A percentile compares a stretch with the other conserved stretches of the same genome.
phyloP scores from a whole-genome alignment of 2,329 filamentous ascomycete species.

The Meredithiella fracta region DNA sequence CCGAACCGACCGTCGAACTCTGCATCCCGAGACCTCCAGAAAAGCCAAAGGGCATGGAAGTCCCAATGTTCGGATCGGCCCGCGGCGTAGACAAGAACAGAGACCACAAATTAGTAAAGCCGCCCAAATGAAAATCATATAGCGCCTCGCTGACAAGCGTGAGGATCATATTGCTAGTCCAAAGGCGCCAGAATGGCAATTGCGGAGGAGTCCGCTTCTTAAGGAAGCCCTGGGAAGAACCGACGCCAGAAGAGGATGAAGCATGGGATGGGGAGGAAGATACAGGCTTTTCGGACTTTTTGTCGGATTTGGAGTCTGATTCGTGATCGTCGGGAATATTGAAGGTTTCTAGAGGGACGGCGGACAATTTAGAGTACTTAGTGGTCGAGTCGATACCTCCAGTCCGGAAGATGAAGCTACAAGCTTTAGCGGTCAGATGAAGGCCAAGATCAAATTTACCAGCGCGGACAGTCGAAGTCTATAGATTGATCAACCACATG shows the following conservation, averaged over 20 bases:
- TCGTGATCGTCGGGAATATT: background rate
- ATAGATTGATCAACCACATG: background rate
- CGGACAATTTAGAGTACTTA: constrained; percentile 4
- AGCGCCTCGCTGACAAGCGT: constrained; percentile 48
- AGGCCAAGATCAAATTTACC: constrained; percentile 30
- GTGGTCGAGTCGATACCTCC: background rate
- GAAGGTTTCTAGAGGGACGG: constrained; percentile 3
- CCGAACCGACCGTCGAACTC: constrained; percentile 48
- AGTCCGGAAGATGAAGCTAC: constrained; percentile 15
- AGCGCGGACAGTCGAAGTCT: constrained; percentile 32
- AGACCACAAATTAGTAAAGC: constrained; percentile 53
- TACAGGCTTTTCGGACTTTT: background rate
- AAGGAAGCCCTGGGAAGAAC: background rate
- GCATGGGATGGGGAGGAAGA: background rate
- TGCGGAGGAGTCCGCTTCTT: constrained; percentile 7
- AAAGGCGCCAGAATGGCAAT: constrained; percentile 27
- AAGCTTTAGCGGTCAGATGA: constrained; percentile 22
- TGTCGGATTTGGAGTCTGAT: background rate
- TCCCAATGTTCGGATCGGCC: constrained; percentile 16
- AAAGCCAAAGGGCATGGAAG: constrained; percentile 34
- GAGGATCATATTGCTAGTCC: constrained; percentile 32
- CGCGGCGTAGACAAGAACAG: constrained; percentile 53
- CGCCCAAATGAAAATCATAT: constrained; percentile 53
- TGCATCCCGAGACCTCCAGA: constrained; percentile 51
- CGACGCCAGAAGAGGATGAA: background rate